Conservation (phyloP, 176 grass and related monocot species). For the Carex myosuroides region DNA sequence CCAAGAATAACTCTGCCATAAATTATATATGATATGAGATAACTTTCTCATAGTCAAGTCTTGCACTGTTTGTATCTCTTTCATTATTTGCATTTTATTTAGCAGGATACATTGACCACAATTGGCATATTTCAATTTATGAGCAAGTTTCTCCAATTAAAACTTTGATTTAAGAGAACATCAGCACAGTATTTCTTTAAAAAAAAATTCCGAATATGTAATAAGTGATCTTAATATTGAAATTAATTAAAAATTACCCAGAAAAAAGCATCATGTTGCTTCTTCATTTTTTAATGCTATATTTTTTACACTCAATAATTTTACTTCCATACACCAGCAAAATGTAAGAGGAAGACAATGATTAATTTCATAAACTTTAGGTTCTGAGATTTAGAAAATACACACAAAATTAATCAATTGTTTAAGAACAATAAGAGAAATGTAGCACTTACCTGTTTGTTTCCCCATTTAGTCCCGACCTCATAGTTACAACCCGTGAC, state of each 20-base stretch:
- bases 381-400: not conserved
- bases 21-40: not conserved
- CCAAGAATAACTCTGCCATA: no score
- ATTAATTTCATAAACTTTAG: not conserved
- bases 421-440: not conserved
- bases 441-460: not conserved
- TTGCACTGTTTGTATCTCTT: not conserved
- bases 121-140: not conserved
- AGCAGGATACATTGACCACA: not conserved
- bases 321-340: no score
- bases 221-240: no score
- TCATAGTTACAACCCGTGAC: constrained; percentile 19
- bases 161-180: not conserved
- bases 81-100: not conserved
- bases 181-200: not conserved
- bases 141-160: not conserved
- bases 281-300: no score
- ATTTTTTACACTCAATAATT: no score
- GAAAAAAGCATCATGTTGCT: no score
- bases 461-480: constrained; percentile 28
- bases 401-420: not conserved
- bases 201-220: no score
- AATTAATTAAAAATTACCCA: no score
- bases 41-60: not conserved
- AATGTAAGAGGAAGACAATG: no score